Base-by-base conservation (phyloP, 805 yeast species). In the Candida rishiriensis region DNA sequence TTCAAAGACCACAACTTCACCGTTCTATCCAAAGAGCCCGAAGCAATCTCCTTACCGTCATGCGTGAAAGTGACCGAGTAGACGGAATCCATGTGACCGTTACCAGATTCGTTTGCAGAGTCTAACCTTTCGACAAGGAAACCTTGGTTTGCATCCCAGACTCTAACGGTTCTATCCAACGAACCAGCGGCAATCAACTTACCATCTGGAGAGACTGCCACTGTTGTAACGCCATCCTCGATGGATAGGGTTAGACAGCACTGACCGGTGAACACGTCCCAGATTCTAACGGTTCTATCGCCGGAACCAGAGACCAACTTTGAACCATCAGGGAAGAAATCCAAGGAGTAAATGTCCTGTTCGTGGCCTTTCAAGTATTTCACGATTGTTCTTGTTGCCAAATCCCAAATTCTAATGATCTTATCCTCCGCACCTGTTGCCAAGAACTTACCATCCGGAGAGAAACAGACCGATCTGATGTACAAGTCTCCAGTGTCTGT, bases 161-260 rank as follows among this genome's bases (percentile, higher is more conserved):
- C 96, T 51, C 98, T 78, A 41, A 93, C 97, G 29, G 96, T 85
- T 68, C 95, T 78, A 71, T 91, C 99, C 53, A 91, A 78, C 31
- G 96, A 86, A 40, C 99, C 99, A 14, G 97, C 98, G 34, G 97
- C 98, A 57, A 93, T 88, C 56, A 82, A 79, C 55, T 83, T 80
- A 34, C 97, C 97, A 65, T 91, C 95, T 40, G 97, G 97, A 9
- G 96, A 87, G 35, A 91, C 91, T 16, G 97, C 96, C 38, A 91
- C 97, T 0, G 99, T 91, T 44, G 99, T 91, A 42, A 91, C 98
- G 55, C 99, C 99, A 64, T 91, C 98, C 68, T 91, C 97, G 57
- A 91, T 90, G 14, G 89, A 79, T 53, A 91, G 73, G 38, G 96
- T 89, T 59, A 89, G 74, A 17, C 89, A 81, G 64, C 96, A 88